Percentiles rank a stretch among this genome's conserved stretches.
phyloP scores from a whole-genome alignment of 1,284 basidiomycete genomes.

The Ceratobasidium sp. region DNA sequence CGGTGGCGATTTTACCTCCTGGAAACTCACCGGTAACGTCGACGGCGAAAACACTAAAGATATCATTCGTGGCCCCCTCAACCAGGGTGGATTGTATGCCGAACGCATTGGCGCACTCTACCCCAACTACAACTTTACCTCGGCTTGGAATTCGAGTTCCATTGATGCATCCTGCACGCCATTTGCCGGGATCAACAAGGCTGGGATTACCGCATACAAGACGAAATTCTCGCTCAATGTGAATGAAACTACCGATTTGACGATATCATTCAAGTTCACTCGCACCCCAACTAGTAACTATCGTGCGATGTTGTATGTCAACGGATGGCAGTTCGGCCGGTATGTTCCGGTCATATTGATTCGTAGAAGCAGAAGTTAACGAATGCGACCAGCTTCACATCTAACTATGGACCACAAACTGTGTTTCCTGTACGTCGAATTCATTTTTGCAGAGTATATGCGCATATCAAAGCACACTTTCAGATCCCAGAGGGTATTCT shows the following conservation, averaged over 20 bases:
- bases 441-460: conserved; percentile 52
- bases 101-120: conserved; percentile 33
- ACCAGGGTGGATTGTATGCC: conserved; percentile 14
- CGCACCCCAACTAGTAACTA: conserved; percentile 59
- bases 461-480: conserved; percentile 49
- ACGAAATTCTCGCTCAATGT: conserved; percentile 13
- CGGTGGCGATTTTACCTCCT: conserved; percentile 19
- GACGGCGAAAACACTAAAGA: conserved; percentile 27
- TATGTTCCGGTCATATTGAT: not conserved
- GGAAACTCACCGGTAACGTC: conserved; percentile 36
- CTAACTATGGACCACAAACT: conserved; percentile 52
- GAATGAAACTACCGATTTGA: conserved; percentile 10
- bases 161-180: conserved; percentile 21
- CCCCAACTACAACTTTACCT: not conserved
- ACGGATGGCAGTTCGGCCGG: conserved; percentile 64
- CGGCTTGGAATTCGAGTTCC: not conserved
- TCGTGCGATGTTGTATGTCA: conserved; percentile 59
- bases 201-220: conserved; percentile 31
- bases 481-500: conserved; percentile 63
- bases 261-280: conserved; percentile 15
- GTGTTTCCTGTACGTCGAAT: conserved; percentile 53
- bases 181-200: not conserved
- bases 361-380: not conserved
- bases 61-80: conserved; percentile 29
- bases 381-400: conserved; percentile 51